Percentiles rank a stretch among this genome's conserved stretches.
These are phyloP conservation scores for Vinca minor DNA, from an alignment of 257 asterid species.

Conservation along the genomic window DNA sequence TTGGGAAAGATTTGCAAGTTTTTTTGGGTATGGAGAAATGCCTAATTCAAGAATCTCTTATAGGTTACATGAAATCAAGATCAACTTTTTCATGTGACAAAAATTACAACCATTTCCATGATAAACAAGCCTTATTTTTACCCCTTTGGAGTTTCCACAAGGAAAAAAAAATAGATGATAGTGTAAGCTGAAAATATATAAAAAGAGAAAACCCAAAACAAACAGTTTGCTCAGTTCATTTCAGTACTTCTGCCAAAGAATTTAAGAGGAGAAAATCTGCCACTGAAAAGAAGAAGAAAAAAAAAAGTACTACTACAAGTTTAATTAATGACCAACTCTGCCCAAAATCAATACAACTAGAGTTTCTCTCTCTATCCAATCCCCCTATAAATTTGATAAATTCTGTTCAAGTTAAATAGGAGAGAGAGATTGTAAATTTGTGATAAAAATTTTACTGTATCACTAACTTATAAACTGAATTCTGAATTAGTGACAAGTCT, in stretches of 20 bases:
- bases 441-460: no score
- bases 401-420: no score
- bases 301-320: no score
- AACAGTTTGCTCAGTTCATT: slow-evolving; percentile 20
- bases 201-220: slow-evolving; percentile 12
- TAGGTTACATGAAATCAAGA: slow-evolving; percentile 25
- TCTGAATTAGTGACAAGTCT: no score
- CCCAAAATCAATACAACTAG: no score
- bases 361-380: no score
- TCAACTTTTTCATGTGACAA: slow-evolving; percentile 9
- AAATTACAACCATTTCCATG: neutral
- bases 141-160: slow-evolving; percentile 4
- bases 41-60: slow-evolving; percentile 31
- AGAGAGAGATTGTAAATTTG: no score
- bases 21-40: slow-evolving; percentile 18
- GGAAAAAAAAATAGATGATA: slow-evolving; percentile 6
- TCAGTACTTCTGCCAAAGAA: slow-evolving; percentile 24
- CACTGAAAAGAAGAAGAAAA: slow-evolving; percentile 10
- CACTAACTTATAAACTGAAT: no score
- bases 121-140: neutral
- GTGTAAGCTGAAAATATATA: slow-evolving; percentile 1
- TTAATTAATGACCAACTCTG: no score
- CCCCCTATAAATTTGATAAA: no score
- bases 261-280: slow-evolving; percentile 10
- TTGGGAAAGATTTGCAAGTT: slow-evolving; percentile 39